A percentile compares a stretch with the other conserved stretches of the same genome.
Conservation (phyloP, 1,139 yeast species). For the Zygosaccharomyces sapae region DNA sequence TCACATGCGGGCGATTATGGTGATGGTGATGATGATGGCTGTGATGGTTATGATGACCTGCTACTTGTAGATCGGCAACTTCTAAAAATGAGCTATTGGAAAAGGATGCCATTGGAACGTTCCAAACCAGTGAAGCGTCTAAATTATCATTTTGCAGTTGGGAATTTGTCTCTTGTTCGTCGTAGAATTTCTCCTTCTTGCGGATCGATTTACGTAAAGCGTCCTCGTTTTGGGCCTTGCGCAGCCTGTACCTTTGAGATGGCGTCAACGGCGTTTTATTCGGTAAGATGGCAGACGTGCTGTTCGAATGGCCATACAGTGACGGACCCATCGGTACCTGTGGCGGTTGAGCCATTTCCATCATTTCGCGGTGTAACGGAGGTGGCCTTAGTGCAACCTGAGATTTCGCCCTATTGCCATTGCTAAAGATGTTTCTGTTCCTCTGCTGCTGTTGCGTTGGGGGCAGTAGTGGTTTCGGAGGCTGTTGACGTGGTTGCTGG, state of each 20-base stretch:
- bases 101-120: constrained; percentile 45
- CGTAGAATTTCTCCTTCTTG: constrained; percentile 43
- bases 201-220: constrained; percentile 35
- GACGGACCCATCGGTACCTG: constrained; percentile 10
- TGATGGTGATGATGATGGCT: background rate
- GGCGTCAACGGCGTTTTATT: constrained; percentile 35
- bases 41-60: constrained; percentile 7
- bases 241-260: constrained; percentile 39
- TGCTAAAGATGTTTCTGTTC: constrained; percentile 19
- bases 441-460: constrained; percentile 9
- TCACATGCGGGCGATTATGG: too few relatives aligned
- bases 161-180: constrained; percentile 36
- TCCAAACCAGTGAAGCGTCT: constrained; percentile 42
- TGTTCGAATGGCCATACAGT: constrained; percentile 21
- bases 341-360: constrained; percentile 8
- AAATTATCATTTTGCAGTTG: constrained; percentile 31
- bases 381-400: constrained; percentile 16
- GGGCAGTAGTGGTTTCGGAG: background rate
- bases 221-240: constrained; percentile 38
- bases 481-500: too few relatives aligned
- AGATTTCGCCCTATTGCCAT: constrained; percentile 16
- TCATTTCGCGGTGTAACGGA: constrained; percentile 2
- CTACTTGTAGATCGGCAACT: constrained; percentile 13
- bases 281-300: constrained; percentile 28
- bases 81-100: constrained; percentile 39